phyloP scores from a whole-genome alignment of 768 basidiomycete genomes.

The Naganishia randhawae region DNA sequence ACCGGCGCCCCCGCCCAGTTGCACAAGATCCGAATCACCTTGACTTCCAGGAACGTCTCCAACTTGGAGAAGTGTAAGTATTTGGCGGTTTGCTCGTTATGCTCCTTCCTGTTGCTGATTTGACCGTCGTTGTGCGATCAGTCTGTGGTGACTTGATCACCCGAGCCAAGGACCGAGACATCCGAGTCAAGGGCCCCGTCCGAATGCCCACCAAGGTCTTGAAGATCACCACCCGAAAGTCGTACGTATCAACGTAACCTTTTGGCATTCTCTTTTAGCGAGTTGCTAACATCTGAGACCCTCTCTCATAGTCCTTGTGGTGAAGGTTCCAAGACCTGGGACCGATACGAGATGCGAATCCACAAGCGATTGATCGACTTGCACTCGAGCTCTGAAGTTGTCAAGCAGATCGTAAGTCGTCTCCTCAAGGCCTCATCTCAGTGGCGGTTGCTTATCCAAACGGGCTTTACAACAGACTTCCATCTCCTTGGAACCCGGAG shows the following conservation, averaged over 20 bases:
- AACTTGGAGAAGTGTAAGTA: slow-evolving; percentile 94
- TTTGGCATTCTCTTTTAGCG: too few relatives aligned
- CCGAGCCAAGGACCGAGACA: slow-evolving; percentile 99
- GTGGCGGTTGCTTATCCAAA: background rate
- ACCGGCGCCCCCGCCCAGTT: slow-evolving; percentile 81
- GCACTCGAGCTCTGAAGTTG: slow-evolving; percentile 96
- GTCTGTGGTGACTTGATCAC: slow-evolving; percentile 95
- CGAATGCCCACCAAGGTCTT: slow-evolving; percentile 98
- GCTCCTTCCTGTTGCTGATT: background rate
- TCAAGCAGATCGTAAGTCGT: slow-evolving; percentile 92
- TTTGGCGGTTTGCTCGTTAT: background rate
- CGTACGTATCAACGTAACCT: slow-evolving; percentile 58
- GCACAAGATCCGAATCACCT: slow-evolving; percentile 98
- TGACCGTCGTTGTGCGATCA: slow-evolving; percentile 45
- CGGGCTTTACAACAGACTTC: slow-evolving; percentile 63
- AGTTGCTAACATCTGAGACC: background rate
- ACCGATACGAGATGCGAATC: slow-evolving; percentile 97
- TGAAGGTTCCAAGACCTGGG: slow-evolving; percentile 99
- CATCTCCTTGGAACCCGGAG: slow-evolving; percentile 97
- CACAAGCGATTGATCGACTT: slow-evolving; percentile 99
- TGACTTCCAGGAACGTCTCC: slow-evolving; percentile 95
- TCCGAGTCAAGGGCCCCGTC: slow-evolving; percentile 97
- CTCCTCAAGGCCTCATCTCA: background rate
- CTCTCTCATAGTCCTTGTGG: slow-evolving; percentile 74
- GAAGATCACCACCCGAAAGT: slow-evolving; percentile 98